phyloP scores from a whole-genome alignment of 2,329 filamentous ascomycete genomes.

The Chrysoporthe deuterocubensis region DNA sequence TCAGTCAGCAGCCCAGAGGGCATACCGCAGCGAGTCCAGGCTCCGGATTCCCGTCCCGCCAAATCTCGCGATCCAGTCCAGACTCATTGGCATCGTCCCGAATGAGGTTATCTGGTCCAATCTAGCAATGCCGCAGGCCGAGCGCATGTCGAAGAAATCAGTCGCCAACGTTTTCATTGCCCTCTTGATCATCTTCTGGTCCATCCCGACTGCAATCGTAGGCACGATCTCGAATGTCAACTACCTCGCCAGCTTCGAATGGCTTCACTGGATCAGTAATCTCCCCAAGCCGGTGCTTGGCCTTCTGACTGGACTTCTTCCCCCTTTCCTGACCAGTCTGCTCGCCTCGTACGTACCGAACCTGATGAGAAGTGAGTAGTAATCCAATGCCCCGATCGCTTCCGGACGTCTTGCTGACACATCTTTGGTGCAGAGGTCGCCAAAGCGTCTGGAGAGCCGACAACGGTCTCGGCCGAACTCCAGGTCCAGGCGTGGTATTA shows the following conservation, averaged over 20 bases:
- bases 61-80: constrained; percentile 76
- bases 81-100: constrained; percentile 81
- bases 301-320: constrained; percentile 76
- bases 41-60: constrained; percentile 60
- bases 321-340: constrained; percentile 58
- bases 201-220: constrained; percentile 74
- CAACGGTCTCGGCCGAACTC: constrained; percentile 72
- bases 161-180: constrained; percentile 24
- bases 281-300: constrained; percentile 86
- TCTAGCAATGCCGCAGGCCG: constrained; percentile 27
- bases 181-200: constrained; percentile 76
- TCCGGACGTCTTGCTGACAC: not conserved
- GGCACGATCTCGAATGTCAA: constrained; percentile 85
- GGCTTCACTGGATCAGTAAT: constrained; percentile 72
- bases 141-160: constrained; percentile 27
- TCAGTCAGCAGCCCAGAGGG: constrained; percentile 81
- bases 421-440: constrained; percentile 59
- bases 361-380: constrained; percentile 68
- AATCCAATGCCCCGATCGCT: not conserved
- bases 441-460: constrained; percentile 72
- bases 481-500: constrained; percentile 82
- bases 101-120: constrained; percentile 77
- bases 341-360: constrained; percentile 60
- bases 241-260: constrained; percentile 67
- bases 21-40: constrained; percentile 81